Conservation (phyloP, 805 yeast genomes). For the Saccharomycopsis capsularis region DNA sequence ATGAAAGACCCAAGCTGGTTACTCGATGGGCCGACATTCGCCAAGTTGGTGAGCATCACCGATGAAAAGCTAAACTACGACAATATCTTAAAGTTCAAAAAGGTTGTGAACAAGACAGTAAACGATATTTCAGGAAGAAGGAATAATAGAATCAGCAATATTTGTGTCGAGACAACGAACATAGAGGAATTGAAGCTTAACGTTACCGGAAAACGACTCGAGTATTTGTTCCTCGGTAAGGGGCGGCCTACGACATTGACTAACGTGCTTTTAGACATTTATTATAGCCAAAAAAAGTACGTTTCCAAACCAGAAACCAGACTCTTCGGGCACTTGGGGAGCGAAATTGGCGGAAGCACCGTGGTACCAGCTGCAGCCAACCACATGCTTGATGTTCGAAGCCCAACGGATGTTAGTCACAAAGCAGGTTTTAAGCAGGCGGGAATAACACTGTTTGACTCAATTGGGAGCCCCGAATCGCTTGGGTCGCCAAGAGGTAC, state of each 20-base stretch:
- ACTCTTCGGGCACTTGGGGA: background rate
- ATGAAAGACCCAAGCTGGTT: conserved; percentile 14
- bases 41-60: conserved; percentile 39
- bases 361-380: too few relatives aligned
- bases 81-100: conserved; percentile 43
- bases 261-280: conserved; percentile 34
- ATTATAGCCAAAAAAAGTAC: conserved; percentile 25
- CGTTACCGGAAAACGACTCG: conserved; percentile 29
- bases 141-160: conserved; percentile 27
- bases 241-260: conserved; percentile 31
- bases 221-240: conserved; percentile 30
- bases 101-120: conserved; percentile 65
- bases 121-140: conserved; percentile 48
- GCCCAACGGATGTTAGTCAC: background rate
- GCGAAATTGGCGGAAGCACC: conserved; percentile 1
- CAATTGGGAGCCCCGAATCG: background rate
- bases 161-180: conserved; percentile 31
- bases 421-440: too few relatives aligned
- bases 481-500: conserved; percentile 3
- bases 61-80: conserved; percentile 39
- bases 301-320: conserved; percentile 4
- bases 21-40: conserved; percentile 14
- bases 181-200: conserved; percentile 28
- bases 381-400: background rate
- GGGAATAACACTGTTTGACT: background rate